Base-by-base conservation (phyloP, 2,329 filamentous ascomycete species). In the Xylariaceae sp. region DNA sequence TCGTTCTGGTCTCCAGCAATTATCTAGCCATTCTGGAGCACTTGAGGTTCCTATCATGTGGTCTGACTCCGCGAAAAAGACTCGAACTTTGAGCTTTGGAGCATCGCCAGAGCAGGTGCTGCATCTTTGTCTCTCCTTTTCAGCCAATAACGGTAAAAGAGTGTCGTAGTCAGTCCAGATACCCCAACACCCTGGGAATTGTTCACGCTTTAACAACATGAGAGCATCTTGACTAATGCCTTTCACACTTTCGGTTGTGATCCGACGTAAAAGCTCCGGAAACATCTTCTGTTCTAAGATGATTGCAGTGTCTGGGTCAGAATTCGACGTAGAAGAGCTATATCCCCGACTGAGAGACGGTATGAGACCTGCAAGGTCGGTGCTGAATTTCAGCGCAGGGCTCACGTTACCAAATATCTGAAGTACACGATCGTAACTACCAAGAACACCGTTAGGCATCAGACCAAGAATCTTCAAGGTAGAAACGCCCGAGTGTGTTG, bases 41-140 rank as follows among this genome's bases (percentile, higher is more conserved):
- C 20, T 12, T 1, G 35, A 42, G 6, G 48, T 53, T 2, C 56
- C 55, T 25, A 58, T 58, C 40, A 58, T 56, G 16, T 21, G 22
- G 22, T 58, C 56, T 3, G 51, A 42, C 36, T 55, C 55, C 5
- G 56, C 51, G 42, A 52, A 57, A 42, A 52, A 57, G 8, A 56
- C 50, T 5, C 47, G 22, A n/a, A 57, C 47, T 22, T 32, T 37
- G 7, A 56, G 50, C 14, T 44, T 42, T 21, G 36, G 25, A 6
- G 22, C 5, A 2, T 16, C 6, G 14, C 11, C 10, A 5, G 42
- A 29, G 7, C 22, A 22, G 12, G 10, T 32, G n/a, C 10, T 17
- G 6, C 33, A 22, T 34, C 44, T 21, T 21, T 47, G 33, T 19
- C 17, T 43, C 38, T 55, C 55, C 8, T 27, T 41, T 39, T 48